Evolutionary conservation across 2,329 filamentous ascomycete species (phyloP).

Genomic region (Mycosphaerella arachidis): DNA sequence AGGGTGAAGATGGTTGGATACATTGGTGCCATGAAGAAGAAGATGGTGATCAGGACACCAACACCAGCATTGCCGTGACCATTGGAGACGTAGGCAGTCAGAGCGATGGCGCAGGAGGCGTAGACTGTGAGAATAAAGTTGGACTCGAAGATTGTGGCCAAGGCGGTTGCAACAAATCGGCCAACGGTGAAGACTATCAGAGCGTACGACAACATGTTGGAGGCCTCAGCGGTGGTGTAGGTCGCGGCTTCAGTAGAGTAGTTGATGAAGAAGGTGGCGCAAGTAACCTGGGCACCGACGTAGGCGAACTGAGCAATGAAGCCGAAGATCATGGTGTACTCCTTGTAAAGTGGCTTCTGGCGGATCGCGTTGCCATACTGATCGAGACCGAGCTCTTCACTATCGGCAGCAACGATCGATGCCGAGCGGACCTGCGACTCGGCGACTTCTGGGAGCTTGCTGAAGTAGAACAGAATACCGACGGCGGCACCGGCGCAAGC

Average conservation of each 20-base stretch:
- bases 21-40: slow-evolving; percentile 38
- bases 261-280: slow-evolving; percentile 39
- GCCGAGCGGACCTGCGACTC: slow-evolving; percentile 23
- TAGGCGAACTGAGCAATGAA: slow-evolving; percentile 37
- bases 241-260: slow-evolving; percentile 35
- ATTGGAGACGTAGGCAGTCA: slow-evolving; percentile 33
- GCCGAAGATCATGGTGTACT: slow-evolving; percentile 39
- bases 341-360: slow-evolving; percentile 35
- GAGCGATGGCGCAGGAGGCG: slow-evolving; percentile 30
- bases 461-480: slow-evolving; percentile 35
- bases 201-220: slow-evolving; percentile 37
- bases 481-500: slow-evolving; percentile 35
- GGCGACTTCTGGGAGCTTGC: slow-evolving; percentile 35
- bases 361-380: slow-evolving; percentile 30
- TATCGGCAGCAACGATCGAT: slow-evolving; percentile 27
- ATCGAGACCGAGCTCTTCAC: slow-evolving; percentile 29
- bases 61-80: slow-evolving; percentile 31
- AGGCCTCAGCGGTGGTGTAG: slow-evolving; percentile 29
- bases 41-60: slow-evolving; percentile 34
- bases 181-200: slow-evolving; percentile 39
- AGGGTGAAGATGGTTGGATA: slow-evolving; percentile 39
- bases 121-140: slow-evolving; percentile 37
- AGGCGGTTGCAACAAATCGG: slow-evolving; percentile 37
- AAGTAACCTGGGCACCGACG: slow-evolving; percentile 37
- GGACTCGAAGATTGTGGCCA: slow-evolving; percentile 34